Percentiles rank a stretch among this genome's conserved stretches.
phyloP scores from a whole-genome alignment of 176 grass and related monocot species.

The Saccharum officinarum region DNA sequence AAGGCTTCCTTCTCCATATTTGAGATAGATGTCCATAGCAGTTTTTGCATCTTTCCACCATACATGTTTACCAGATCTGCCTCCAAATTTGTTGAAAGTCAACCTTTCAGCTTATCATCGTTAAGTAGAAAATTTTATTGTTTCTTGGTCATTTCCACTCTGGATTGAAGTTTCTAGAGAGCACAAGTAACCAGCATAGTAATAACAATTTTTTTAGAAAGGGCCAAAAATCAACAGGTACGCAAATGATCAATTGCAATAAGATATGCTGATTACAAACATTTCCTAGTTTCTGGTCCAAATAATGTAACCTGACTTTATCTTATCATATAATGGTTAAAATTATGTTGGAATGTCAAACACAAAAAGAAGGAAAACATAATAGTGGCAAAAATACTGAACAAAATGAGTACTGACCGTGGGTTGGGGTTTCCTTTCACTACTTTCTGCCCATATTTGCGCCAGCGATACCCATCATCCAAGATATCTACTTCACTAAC shows the following conservation, averaged over 20 bases:
- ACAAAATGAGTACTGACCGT: constrained; percentile 50
- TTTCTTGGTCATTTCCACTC: background rate
- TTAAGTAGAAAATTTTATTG: background rate
- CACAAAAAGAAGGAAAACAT: constrained; percentile 15
- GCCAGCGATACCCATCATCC: constrained; percentile 99
- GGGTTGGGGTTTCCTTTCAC: constrained; percentile 99
- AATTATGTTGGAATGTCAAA: background rate
- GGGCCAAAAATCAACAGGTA: background rate
- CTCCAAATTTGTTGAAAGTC: constrained; percentile 28
- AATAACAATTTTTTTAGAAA: background rate
- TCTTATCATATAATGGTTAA: background rate
- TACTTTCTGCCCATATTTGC: constrained; percentile 99
- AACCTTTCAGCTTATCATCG: background rate
- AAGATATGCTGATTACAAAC: background rate
- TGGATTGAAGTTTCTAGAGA: constrained; percentile 3
- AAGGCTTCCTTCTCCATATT: background rate
- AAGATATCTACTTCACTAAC: constrained; percentile 99
- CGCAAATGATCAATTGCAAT: background rate
- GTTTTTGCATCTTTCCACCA: constrained; percentile 5
- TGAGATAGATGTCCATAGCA: background rate
- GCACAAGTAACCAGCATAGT: background rate
- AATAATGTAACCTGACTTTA: background rate
- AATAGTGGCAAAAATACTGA: background rate
- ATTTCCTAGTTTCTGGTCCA: constrained; percentile 7
- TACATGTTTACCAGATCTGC: background rate